Evolutionary conservation across 2,329 filamentous ascomycete species (phyloP), one percentile per base, ranked within the genome.

Genomic region (Phoma herbarum): DNA sequence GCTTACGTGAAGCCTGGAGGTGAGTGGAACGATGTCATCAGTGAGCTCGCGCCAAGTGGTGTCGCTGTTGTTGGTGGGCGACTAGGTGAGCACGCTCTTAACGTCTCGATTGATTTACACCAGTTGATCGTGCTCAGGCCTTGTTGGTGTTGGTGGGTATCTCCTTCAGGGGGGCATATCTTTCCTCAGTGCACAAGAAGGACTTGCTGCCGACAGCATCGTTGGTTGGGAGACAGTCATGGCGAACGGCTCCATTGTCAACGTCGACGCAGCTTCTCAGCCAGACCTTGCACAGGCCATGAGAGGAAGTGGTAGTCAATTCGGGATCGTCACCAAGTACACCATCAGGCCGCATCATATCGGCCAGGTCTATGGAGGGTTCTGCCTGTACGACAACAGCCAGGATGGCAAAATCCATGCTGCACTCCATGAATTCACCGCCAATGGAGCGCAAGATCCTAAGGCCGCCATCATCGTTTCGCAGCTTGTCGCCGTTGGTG

Each of bases 21-120:
- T 23, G 72, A 78, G 57, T 79, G 77, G 77, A 77, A 77, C 51
- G 74, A 79, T 57, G 76, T 79, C 4, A 71, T 78, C 39, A 65
- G 69, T 2, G 65, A 69, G 6, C 63, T 79, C 26, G 72, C 72
- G n/a, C 60, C 71, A 18, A 63, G 70, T 22, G 75, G 75, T 6
- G 73, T 78, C 18, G 71, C 77, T 10, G 68, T 78, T 44, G 62
- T 73, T n/a, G 64, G 70, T 44, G 70, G 68, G 46, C 62, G 69
- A 11, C 46, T 73, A 20, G 46, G 52, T 55, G n/a, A 29, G 25
- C 20, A 35, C 9, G 23, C 31, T 2, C 7, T 20, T 20, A 2
- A 8, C 26, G 25, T 9, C 2, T n/a, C 9, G 23, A 28, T 28
- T 10, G 25, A 26, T 3, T 16, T 20, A 39, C 16, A 7, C 65